Evolutionary conservation across 352 stramenopile species (phyloP), one percentile per base, ranked within the genome.

Genomic region (Globisporangium canariense): DNA sequence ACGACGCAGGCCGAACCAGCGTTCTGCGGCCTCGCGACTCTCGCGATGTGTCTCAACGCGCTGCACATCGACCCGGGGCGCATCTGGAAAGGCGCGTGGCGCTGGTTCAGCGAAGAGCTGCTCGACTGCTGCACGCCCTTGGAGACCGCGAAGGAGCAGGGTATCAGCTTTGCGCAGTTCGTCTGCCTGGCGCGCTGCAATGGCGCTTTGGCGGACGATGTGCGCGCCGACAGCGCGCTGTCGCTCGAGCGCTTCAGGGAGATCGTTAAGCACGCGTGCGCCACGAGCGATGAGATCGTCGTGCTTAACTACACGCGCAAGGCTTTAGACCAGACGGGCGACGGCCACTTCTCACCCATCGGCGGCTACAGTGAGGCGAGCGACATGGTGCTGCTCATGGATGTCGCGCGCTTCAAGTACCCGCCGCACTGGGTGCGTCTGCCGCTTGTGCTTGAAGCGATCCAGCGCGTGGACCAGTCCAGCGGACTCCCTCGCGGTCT

Each of bases 361-460:
- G 97, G 89, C 50, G 97, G 93, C 3, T 99, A 99, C 74, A 81
- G 98, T 70, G 75, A 74, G 46, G 80, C 75, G 67, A 81, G 80
- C 14, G 95, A 98, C 58, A 90, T 93, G 79, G 93, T 98, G 51
- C 76, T 99, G 22, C 84, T 99, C 41, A 77, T 99, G 60, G 97
- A 99, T 67, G 96, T 97, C 9, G 94, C 96, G 41, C 77, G 94
- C 28, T 98, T 98, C 81, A 98, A 98, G 76, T 99, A 99, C 73
- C 89, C 95, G 20, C 96, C 97, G 49, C 83, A 93, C 64, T 93
- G 84, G 84, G 78, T 93, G 32, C 76, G 77, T 45, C 70, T 93
- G 32, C 78, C 77, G 28, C 64, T 71, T 6, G 73, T 86, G 25
- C 79, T 77, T 30, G 68, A 86, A 46, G 64, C 81, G 30, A 86